Evolutionary conservation across 495 filamentous ascomycete species (phyloP), one percentile per base, ranked within the genome.

Genomic region (Immersiella caudata): DNA sequence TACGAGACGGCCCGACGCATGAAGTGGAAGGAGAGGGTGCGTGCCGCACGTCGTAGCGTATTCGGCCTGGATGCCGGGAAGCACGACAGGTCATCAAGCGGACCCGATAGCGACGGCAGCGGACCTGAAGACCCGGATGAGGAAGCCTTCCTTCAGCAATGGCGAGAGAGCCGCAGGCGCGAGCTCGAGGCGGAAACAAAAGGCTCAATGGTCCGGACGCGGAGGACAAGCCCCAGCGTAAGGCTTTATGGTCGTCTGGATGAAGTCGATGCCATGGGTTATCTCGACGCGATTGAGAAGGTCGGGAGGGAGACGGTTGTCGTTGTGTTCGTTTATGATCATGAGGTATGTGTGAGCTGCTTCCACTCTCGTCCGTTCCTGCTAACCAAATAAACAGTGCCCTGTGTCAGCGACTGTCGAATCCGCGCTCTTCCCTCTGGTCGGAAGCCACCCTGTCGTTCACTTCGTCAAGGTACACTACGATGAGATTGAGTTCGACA

Each of bases 241-340:
- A 83, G 90, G 67, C 81, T 87, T 67, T 98, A 89, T 72, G 95
- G 95, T 11, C 84, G 82, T 8, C 79, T 99, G 58, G 89, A 93
- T 60, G 85, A 84, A 26, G 95, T 99, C 16, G 95, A 99, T 81
- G 95, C 93, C 2, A 82, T 86, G 55, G 95, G 93, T 22, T 99
- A 96, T 71, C 85, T 99, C 60, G 93, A 98, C 80, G 96, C 95
- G 60, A 90, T 98, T 72, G 95, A 99, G 81, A 93, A 91, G 76
- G 91, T 93, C 5, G 82, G 87, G 49, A 77, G 88, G 21, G 93
- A 93, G 56, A 93, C 92, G 0, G 84, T 93, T 12, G 94, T 98
- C n/a, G 92, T 97, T 2, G 95, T 99, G 22, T 93, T 92, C 75
- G 91, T 99, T 65, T 97, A 94, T 78, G 93, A 98, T 74, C 89